phyloP scores from a whole-genome alignment of 805 yeast genomes.

The Sungouiella thailandica region DNA sequence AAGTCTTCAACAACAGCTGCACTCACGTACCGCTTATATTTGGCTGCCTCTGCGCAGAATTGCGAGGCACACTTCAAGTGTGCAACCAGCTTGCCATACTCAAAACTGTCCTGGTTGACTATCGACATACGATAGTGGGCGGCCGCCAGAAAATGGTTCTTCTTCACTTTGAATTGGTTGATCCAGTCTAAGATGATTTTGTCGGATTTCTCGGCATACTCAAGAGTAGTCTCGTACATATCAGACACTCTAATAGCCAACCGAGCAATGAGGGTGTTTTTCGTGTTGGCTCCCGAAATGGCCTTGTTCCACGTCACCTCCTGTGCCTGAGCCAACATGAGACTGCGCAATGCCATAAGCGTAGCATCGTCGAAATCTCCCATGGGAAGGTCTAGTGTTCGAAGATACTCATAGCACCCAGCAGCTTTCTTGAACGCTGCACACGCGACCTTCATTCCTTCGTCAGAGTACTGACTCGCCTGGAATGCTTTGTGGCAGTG shows the following conservation, averaged over 20 bases:
- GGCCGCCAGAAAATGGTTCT: slow-evolving; percentile 64
- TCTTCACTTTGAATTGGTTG: slow-evolving; percentile 54
- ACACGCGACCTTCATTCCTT: slow-evolving; percentile 60
- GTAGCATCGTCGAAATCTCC: slow-evolving; percentile 51
- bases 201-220: slow-evolving; percentile 38
- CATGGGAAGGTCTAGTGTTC: neutral
- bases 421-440: slow-evolving; percentile 66
- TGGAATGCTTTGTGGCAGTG: slow-evolving; percentile 53
- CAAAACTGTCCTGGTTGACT: slow-evolving; percentile 39
- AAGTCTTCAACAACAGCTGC: slow-evolving; percentile 47
- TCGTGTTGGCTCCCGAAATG: slow-evolving; percentile 36
- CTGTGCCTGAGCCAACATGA: slow-evolving; percentile 82
- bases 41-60: slow-evolving; percentile 33
- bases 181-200: slow-evolving; percentile 57
- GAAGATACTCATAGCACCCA: slow-evolving; percentile 44
- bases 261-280: slow-evolving; percentile 58
- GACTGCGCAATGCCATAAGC: slow-evolving; percentile 41
- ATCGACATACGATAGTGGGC: slow-evolving; percentile 61
- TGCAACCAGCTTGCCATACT: slow-evolving; percentile 71
- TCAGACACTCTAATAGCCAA: slow-evolving; percentile 60
- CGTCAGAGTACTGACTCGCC: slow-evolving; percentile 42
- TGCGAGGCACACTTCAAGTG: slow-evolving; percentile 42
- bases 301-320: slow-evolving; percentile 83
- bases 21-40: slow-evolving; percentile 38
- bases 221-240: slow-evolving; percentile 46